These are phyloP conservation scores for Podospora sp. DNA, from an alignment of 495 filamentous ascomycete genomes.

Conservation along the genomic window DNA sequence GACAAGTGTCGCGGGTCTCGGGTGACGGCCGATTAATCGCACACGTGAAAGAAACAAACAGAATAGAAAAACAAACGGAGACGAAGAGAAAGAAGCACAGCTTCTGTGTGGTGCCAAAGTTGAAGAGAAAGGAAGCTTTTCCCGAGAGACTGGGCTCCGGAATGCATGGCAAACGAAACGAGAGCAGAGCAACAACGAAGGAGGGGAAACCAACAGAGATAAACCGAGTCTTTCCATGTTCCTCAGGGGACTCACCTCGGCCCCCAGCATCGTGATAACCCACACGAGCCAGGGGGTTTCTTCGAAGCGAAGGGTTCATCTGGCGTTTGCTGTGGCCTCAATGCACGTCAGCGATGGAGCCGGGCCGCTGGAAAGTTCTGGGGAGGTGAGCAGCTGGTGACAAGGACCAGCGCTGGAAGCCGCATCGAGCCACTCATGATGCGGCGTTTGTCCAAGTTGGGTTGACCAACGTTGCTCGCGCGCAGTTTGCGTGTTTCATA, in stretches of 20 bases:
- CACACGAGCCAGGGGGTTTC: not conserved
- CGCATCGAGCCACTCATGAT: conserved; percentile 2
- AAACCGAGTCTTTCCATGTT: not conserved
- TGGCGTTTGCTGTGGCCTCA: not conserved
- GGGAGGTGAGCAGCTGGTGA: not conserved
- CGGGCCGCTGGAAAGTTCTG: not conserved
- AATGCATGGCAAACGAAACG: conserved; percentile 18
- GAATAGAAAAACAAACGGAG: conserved; percentile 3
- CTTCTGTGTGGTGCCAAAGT: conserved; percentile 15
- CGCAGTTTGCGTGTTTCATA: conserved; percentile 10
- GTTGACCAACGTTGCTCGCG: conserved; percentile 13
- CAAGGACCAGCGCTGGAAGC: not conserved
- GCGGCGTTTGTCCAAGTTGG: not conserved
- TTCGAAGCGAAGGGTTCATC: not conserved
- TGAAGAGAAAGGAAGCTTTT: not conserved
- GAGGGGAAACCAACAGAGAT: conserved; percentile 1
- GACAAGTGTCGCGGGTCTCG: conserved; percentile 15
- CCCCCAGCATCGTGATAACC: not conserved
- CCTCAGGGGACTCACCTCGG: not conserved
- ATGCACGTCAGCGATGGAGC: not conserved
- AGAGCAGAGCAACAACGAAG: not conserved
- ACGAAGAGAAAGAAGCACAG: conserved; percentile 24
- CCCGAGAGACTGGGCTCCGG: not conserved
- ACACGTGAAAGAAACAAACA: conserved; percentile 1
- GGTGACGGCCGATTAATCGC: conserved; percentile 8